phyloP scores from a whole-genome alignment of 2,329 filamentous ascomycete genomes.

The Fusarium cyanostomum region DNA sequence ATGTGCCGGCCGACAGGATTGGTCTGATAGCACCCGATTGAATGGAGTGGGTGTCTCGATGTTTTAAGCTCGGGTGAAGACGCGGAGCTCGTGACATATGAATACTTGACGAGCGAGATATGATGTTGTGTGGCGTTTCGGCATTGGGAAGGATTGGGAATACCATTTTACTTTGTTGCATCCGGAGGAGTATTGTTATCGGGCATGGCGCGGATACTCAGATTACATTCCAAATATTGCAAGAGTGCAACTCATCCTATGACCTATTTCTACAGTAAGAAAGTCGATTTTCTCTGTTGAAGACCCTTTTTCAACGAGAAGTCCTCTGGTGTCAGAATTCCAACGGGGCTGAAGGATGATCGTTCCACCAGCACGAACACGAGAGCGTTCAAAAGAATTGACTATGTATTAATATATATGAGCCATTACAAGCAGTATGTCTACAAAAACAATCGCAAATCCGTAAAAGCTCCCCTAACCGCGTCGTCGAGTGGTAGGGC shows the following conservation, averaged over 20 bases:
- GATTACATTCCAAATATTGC: neutral
- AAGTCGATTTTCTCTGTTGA: too few species aligned
- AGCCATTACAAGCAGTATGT: conserved; percentile 24
- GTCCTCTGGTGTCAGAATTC: too few species aligned
- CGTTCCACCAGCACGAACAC: too few species aligned
- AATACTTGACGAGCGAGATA: neutral
- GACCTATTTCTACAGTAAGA: too few species aligned
- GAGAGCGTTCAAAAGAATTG: neutral
- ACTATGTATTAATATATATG: conserved; percentile 14
- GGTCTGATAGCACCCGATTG: conserved; percentile 32
- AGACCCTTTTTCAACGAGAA: too few species aligned
- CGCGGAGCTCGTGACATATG: neutral
- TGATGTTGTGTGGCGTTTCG: conserved; percentile 3
- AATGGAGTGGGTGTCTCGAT: conserved; percentile 29
- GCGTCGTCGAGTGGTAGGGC: conserved; percentile 56
- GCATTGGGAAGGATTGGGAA: conserved; percentile 6
- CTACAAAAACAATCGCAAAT: conserved; percentile 29
- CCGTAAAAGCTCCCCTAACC: conserved; percentile 46
- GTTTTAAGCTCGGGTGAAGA: conserved; percentile 23
- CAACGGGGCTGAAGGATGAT: too few species aligned
- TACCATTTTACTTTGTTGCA: conserved; percentile 20
- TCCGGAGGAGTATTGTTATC: neutral
- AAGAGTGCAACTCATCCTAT: neutral
- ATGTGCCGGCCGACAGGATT: conserved; percentile 56
- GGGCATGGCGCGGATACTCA: neutral